Evolutionary conservation across 129 eudicot genomes (phyloP).

Genomic region (Helianthus tuberosus): DNA sequence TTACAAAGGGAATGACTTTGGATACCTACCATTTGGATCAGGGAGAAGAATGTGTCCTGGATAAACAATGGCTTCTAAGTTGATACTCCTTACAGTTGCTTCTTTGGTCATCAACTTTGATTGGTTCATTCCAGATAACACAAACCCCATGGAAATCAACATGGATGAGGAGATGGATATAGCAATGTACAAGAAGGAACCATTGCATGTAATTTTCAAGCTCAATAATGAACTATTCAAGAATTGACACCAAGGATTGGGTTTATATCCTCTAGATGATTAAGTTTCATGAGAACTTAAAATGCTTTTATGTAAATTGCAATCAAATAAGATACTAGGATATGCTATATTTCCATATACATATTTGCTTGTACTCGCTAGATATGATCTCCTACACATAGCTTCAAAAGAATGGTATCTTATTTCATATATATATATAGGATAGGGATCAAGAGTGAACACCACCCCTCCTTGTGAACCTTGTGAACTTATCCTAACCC

Average conservation of each 20-base stretch:
- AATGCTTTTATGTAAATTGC: neutral
- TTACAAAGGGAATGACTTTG: constrained; percentile 41
- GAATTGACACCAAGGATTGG: neutral
- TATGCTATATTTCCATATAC: neutral
- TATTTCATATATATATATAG: too few relatives aligned
- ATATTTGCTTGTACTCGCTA: neutral
- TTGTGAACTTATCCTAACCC: too few relatives aligned
- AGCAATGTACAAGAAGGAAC: constrained; percentile 28
- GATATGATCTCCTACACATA: too few relatives aligned
- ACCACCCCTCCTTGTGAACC: too few relatives aligned
- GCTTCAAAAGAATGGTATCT: too few relatives aligned
- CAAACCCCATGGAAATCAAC: constrained; percentile 26
- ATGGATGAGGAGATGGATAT: constrained; percentile 34
- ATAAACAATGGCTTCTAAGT: constrained; percentile 44
- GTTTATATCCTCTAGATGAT: neutral
- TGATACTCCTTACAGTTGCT: constrained; percentile 31
- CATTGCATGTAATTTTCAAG: constrained; percentile 16
- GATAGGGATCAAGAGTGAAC: too few relatives aligned
- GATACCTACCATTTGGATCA: constrained; percentile 43
- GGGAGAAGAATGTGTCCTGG: constrained; percentile 58
- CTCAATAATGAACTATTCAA: neutral
- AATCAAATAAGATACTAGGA: neutral
- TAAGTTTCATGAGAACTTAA: neutral
- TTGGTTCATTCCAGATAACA: constrained; percentile 33
- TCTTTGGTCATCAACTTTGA: constrained; percentile 30